Percentiles rank a stretch among this genome's conserved stretches.
phyloP scores from a whole-genome alignment of 805 yeast genomes.

The Yarrowia porcina region DNA sequence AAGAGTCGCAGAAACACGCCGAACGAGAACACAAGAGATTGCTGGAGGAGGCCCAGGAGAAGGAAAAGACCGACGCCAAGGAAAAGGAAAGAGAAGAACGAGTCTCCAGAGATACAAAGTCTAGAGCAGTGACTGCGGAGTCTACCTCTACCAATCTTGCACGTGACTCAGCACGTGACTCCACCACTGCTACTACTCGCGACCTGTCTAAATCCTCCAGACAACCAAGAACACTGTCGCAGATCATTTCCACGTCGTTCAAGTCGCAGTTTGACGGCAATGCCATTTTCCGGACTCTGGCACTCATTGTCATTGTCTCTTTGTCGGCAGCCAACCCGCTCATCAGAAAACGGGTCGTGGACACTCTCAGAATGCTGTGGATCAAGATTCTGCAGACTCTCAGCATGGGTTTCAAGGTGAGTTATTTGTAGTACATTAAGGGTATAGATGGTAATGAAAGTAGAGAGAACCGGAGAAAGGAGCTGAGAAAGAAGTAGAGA shows the following conservation, averaged over 20 bases:
- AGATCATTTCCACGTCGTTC: background rate
- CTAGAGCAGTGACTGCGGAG: background rate
- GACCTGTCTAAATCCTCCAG: background rate
- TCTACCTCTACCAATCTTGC: background rate
- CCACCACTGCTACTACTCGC: background rate
- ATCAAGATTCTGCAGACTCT: conserved; percentile 21
- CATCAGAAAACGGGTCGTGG: conserved; percentile 17
- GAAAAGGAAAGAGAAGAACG: background rate
- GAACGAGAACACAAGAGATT: background rate
- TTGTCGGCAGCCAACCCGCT: conserved; percentile 25
- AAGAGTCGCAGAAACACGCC: conserved; percentile 3
- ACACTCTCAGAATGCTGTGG: background rate
- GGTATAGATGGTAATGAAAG: too few species aligned
- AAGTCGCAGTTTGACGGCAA: conserved; percentile 15
- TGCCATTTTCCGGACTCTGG: conserved; percentile 18
- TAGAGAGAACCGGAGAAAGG: too few species aligned
- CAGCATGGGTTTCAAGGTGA: conserved; percentile 25
- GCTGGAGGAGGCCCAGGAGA: background rate
- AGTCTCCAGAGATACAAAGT: background rate
- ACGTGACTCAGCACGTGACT: background rate
- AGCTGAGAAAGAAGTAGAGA: too few species aligned
- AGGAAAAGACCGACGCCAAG: conserved; percentile 3
- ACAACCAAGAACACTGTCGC: conserved; percentile 4
- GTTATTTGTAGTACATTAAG: background rate
- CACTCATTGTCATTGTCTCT: conserved; percentile 8